These are phyloP conservation scores for Tolypocladium cylindrosporum DNA, from an alignment of 2,329 filamentous ascomycete species.

Conservation along the genomic window DNA sequence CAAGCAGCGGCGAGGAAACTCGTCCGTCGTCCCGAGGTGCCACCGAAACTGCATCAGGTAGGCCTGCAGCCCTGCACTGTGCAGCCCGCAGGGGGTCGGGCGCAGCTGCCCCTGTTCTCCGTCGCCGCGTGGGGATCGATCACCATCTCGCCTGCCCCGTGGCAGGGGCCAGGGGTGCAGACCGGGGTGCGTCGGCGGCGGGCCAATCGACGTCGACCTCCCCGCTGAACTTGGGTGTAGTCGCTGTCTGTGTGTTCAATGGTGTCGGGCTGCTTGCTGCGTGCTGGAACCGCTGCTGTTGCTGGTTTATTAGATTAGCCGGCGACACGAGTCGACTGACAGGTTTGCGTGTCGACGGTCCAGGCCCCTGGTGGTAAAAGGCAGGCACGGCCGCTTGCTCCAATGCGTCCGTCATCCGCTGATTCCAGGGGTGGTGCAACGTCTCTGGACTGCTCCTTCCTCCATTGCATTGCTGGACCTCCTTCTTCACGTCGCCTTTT, in stretches of 20 bases:
- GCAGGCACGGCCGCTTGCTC: not conserved
- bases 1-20: not conserved
- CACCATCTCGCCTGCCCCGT: not conserved
- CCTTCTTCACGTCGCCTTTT: not conserved
- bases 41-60: not conserved
- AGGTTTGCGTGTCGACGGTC: not conserved
- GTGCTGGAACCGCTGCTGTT: not conserved
- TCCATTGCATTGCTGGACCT: not conserved
- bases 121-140: not conserved
- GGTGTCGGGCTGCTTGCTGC: not conserved
- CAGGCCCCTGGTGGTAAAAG: not conserved
- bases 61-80: too few relatives aligned
- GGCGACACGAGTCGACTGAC: not conserved
- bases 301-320: not conserved
- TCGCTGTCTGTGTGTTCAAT: not conserved
- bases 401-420: not conserved
- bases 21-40: not conserved
- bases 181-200: not conserved
- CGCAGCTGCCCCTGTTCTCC: too few relatives aligned
- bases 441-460: not conserved
- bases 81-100: too few relatives aligned
- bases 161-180: not conserved
- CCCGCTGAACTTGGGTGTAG: constrained; percentile 1
- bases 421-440: not conserved
- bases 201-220: constrained; percentile 1